These are phyloP conservation scores for Cutaneotrichosporon dermatis DNA, from an alignment of 1,284 basidiomycete genomes.

Conservation along the genomic window DNA sequence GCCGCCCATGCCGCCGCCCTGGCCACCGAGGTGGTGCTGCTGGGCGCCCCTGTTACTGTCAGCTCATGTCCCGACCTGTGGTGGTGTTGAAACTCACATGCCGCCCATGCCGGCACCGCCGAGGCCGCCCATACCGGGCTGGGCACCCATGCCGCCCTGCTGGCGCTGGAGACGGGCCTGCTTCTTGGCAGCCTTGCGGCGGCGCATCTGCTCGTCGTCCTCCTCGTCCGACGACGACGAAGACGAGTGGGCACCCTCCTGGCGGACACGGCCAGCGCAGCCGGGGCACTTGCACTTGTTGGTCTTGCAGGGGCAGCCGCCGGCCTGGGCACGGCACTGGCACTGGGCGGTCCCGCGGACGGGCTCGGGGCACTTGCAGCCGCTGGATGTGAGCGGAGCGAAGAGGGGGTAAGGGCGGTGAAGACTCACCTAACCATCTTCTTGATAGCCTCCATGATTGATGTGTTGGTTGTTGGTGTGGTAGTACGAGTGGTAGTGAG, in stretches of 20 bases:
- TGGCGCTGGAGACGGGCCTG: constrained; percentile 1
- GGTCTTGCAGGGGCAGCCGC: constrained; percentile 18
- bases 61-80: not conserved
- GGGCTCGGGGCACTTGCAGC: constrained; percentile 18
- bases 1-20: constrained; percentile 1
- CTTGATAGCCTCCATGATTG: constrained; percentile 19
- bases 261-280: constrained; percentile 14
- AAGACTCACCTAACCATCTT: constrained; percentile 16
- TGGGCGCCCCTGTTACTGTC: not conserved
- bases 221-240: constrained; percentile 8
- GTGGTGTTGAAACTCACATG: not conserved
- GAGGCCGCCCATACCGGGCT: constrained; percentile 1
- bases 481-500: not conserved
- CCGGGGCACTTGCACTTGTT: constrained; percentile 24
- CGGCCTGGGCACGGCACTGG: constrained; percentile 6
- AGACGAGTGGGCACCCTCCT: constrained; percentile 9
- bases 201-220: constrained; percentile 11
- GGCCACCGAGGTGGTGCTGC: not conserved
- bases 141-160: not conserved
- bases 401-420: not conserved
- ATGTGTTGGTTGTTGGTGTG: constrained; percentile 1
- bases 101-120: not conserved
- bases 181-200: constrained; percentile 13
- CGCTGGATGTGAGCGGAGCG: constrained; percentile 1
- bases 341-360: constrained; percentile 5